Conservation (phyloP, 495 filamentous ascomycete species). For the Friedmanniomyces endolithicus region DNA sequence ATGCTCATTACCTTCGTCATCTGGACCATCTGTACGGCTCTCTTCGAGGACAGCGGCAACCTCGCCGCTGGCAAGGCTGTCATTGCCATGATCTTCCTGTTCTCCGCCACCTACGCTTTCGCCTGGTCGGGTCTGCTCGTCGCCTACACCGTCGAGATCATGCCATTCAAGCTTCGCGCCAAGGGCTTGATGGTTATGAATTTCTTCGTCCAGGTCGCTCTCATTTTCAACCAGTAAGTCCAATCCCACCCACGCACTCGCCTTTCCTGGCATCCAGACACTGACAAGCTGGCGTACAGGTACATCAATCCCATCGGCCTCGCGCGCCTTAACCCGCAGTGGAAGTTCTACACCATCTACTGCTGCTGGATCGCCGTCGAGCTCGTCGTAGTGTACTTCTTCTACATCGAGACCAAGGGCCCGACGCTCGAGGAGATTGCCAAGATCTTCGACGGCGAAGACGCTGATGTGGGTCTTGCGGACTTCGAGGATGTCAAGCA, state of each 20-base stretch:
- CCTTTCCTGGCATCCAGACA: not conserved
- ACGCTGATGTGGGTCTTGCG: constrained; percentile 19
- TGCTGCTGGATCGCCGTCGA: constrained; percentile 34
- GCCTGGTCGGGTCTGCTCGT: constrained; percentile 41
- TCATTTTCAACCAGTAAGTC: constrained; percentile 41
- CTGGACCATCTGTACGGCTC: constrained; percentile 22
- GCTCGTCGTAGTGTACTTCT: constrained; percentile 18
- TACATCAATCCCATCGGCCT: constrained; percentile 5
- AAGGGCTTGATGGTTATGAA: constrained; percentile 49
- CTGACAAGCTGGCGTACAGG: not conserved
- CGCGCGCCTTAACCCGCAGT: constrained; percentile 33
- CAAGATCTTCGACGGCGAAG: constrained; percentile 46
- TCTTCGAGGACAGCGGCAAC: constrained; percentile 27
- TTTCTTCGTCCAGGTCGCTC: constrained; percentile 27
- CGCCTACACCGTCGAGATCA: constrained; percentile 45
- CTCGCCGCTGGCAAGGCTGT: constrained; percentile 50
- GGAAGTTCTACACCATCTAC: constrained; percentile 55
- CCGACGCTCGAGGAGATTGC: constrained; percentile 57
- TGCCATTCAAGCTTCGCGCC: constrained; percentile 54
- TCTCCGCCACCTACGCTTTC: constrained; percentile 21
- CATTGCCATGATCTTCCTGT: constrained; percentile 27
- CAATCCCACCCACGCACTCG: not conserved
- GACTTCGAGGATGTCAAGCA: constrained; percentile 1
- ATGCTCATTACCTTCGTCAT: constrained; percentile 17
- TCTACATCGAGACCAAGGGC: constrained; percentile 25